These are phyloP conservation scores for Linum lewisii DNA, from an alignment of 345 rosid genomes.

Conservation along the genomic window DNA sequence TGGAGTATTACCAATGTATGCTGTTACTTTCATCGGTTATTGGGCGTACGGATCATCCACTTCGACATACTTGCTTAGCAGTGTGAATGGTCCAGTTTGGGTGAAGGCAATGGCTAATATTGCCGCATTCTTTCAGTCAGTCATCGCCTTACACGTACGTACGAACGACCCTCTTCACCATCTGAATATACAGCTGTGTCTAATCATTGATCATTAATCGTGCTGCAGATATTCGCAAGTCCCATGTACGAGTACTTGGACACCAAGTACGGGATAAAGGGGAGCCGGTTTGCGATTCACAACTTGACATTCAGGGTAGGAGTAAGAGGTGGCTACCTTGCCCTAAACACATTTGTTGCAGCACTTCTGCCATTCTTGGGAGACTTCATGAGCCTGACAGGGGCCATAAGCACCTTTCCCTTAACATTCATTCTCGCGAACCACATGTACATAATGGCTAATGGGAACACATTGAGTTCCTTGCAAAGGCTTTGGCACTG, in stretches of 20 bases:
- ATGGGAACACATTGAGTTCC: conserved; percentile 32
- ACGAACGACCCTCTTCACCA: background rate
- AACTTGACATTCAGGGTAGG: conserved; percentile 53
- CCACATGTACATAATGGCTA: conserved; percentile 75
- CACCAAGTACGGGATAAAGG: conserved; percentile 63
- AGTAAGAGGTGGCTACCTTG: conserved; percentile 69
- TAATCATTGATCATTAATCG: too few species aligned
- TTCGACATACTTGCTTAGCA: conserved; percentile 58
- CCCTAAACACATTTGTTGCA: conserved; percentile 55
- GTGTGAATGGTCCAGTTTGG: conserved; percentile 70
- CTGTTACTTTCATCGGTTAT: conserved; percentile 63
- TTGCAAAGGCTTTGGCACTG: conserved; percentile 73
- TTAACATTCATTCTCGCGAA: conserved; percentile 88
- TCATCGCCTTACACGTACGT: conserved; percentile 84
- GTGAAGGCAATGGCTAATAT: conserved; percentile 66
- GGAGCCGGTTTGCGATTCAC: conserved; percentile 41
- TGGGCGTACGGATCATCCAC: conserved; percentile 96
- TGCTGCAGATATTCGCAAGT: conserved; percentile 73
- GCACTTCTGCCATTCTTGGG: conserved; percentile 88
- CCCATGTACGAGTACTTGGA: conserved; percentile 88
- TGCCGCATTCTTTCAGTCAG: conserved; percentile 71
- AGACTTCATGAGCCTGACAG: conserved; percentile 84
- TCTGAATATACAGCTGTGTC: background rate
- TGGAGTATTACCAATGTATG: conserved; percentile 65
- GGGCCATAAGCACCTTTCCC: conserved; percentile 87